These are phyloP conservation scores for Bjerkandera adusta DNA, from an alignment of 1,284 basidiomycete species.

Conservation along the genomic window DNA sequence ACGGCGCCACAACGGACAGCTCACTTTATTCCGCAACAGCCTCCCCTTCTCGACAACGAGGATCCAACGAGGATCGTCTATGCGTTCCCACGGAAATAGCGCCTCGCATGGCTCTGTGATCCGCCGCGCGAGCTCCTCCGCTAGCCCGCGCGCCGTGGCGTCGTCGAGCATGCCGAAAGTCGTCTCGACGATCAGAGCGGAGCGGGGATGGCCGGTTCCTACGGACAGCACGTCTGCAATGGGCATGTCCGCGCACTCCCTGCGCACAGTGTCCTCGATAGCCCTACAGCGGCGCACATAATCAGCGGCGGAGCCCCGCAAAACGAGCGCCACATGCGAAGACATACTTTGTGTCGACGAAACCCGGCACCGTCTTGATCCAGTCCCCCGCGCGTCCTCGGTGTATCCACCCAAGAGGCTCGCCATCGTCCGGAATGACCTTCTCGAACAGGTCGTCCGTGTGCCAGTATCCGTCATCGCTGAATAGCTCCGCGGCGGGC, in stretches of 20 bases:
- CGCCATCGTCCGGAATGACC: not conserved
- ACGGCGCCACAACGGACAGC: too few relatives aligned
- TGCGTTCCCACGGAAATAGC: constrained; percentile 3
- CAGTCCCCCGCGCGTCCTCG: constrained; percentile 19
- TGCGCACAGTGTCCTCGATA: constrained; percentile 16
- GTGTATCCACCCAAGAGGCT: constrained; percentile 15
- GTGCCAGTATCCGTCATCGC: constrained; percentile 17
- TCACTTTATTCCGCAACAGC: not conserved
- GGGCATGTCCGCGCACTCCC: constrained; percentile 10
- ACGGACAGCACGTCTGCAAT: constrained; percentile 18
- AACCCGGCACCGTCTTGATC: constrained; percentile 17
- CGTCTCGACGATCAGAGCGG: constrained; percentile 15
- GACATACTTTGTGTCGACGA: constrained; percentile 18
- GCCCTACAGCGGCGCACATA: not conserved
- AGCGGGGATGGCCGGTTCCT: constrained; percentile 8
- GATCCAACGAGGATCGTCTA: not conserved
- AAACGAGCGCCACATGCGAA: not conserved
- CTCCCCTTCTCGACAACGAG: not conserved
- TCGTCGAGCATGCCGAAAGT: not conserved
- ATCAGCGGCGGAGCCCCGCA: not conserved
- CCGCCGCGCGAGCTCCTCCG: not conserved
- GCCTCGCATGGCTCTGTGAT: not conserved
- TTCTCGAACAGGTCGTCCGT: constrained; percentile 17
- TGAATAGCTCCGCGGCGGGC: constrained; percentile 8
- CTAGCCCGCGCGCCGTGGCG: not conserved